Conservation (phyloP, 148 eudicot genomes). For the Rhododendron kiyosumense region DNA sequence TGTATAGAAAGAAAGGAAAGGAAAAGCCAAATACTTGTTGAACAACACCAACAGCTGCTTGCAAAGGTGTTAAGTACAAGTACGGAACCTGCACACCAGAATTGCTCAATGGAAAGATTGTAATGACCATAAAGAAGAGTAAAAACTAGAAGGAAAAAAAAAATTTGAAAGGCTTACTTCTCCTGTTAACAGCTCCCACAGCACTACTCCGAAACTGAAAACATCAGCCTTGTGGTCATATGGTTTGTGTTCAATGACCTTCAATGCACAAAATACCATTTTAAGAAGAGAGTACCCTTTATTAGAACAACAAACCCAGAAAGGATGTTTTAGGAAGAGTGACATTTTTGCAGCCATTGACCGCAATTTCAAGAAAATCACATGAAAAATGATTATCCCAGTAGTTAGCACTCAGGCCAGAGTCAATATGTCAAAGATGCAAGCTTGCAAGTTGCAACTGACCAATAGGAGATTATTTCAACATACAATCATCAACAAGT, state of each 20-base stretch:
- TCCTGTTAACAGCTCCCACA: slow-evolving; percentile 79
- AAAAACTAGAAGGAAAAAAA: background rate
- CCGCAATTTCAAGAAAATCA: background rate
- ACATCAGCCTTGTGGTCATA: slow-evolving; percentile 71
- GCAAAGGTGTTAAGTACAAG: slow-evolving; percentile 51
- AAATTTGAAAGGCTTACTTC: slow-evolving; percentile 36
- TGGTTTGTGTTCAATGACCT: slow-evolving; percentile 71
- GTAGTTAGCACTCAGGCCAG: background rate
- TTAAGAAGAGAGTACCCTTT: background rate
- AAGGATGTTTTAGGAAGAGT: background rate
- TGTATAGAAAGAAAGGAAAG: background rate
- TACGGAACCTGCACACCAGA: slow-evolving; percentile 53
- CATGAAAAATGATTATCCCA: background rate
- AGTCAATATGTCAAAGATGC: background rate
- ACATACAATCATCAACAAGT: background rate
- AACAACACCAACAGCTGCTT: slow-evolving; percentile 79
- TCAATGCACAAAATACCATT: slow-evolving; percentile 5
- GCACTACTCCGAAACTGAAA: slow-evolving; percentile 68
- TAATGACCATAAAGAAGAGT: background rate
- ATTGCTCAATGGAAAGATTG: background rate
- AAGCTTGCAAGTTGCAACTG: background rate
- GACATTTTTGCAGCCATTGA: background rate
- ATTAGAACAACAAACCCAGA: background rate
- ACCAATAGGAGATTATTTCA: background rate
- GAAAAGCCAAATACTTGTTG: slow-evolving; percentile 43